Conservation (phyloP, 495 filamentous ascomycete genomes). For the Hyaloscypha finlandica region DNA sequence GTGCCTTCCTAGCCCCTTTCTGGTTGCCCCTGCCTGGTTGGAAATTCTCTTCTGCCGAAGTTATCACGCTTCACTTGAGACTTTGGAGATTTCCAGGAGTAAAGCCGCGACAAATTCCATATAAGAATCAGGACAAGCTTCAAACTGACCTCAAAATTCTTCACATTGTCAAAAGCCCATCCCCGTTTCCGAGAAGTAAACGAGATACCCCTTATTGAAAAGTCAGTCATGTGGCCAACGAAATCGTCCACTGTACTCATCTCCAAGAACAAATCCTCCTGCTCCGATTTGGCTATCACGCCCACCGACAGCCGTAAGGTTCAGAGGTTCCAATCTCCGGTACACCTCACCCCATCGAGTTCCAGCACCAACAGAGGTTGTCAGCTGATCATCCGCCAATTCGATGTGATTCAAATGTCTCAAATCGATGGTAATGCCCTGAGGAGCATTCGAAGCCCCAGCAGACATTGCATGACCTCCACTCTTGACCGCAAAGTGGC, state of each 20-base stretch:
- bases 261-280: slow-evolving; percentile 53
- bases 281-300: slow-evolving; percentile 55
- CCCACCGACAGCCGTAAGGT: slow-evolving; percentile 52
- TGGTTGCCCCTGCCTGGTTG: too few species aligned
- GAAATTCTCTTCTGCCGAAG: too few species aligned
- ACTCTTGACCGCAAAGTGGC: slow-evolving; percentile 37
- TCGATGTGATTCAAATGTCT: slow-evolving; percentile 33
- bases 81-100: too few species aligned
- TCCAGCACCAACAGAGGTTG: slow-evolving; percentile 39
- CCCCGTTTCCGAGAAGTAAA: slow-evolving; percentile 26
- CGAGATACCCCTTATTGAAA: slow-evolving; percentile 38
- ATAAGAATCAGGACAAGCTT: slow-evolving; percentile 27
- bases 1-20: too few species aligned
- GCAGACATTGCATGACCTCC: slow-evolving; percentile 35
- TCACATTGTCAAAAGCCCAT: slow-evolving; percentile 15
- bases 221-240: slow-evolving; percentile 31
- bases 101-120: slow-evolving; percentile 37
- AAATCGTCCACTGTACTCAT: slow-evolving; percentile 34
- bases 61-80: too few species aligned
- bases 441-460: slow-evolving; percentile 35
- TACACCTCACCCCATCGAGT: slow-evolving; percentile 53
- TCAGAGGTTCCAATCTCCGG: slow-evolving; percentile 37
- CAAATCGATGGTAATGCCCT: slow-evolving; percentile 39
- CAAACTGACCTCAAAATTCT: slow-evolving; percentile 23
- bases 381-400: slow-evolving; percentile 31